Conservation (phyloP, 768 basidiomycete species). For the Sutorius australiensis region DNA sequence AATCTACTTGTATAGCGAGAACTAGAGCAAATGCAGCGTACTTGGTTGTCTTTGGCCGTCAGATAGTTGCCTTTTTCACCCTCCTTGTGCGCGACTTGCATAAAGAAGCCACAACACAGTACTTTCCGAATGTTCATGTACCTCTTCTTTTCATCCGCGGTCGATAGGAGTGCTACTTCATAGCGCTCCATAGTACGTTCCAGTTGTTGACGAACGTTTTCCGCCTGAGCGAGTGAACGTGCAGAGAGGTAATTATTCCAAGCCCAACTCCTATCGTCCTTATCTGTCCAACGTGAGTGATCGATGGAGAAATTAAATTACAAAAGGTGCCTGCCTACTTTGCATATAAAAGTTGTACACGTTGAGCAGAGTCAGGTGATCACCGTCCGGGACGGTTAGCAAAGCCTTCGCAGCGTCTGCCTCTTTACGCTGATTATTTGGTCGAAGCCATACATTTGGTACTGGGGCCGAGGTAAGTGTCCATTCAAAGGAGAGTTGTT, state of each 20-base stretch:
- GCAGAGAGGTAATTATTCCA: constrained; percentile 86
- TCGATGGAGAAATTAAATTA: not conserved
- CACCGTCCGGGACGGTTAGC: constrained; percentile 91
- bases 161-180: constrained; percentile 72
- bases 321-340: constrained; percentile 57
- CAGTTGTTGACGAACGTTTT: constrained; percentile 89
- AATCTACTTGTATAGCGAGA: not conserved
- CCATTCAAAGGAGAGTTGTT: not conserved
- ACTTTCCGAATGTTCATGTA: constrained; percentile 75
- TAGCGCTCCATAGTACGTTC: constrained; percentile 88
- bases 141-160: constrained; percentile 65
- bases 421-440: constrained; percentile 81
- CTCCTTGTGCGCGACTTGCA: constrained; percentile 96
- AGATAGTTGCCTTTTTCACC: constrained; percentile 84
- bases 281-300: constrained; percentile 43
- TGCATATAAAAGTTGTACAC: constrained; percentile 90
- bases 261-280: constrained; percentile 80
- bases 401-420: constrained; percentile 90
- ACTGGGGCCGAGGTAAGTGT: constrained; percentile 31
- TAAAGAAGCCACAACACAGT: constrained; percentile 92
- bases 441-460: constrained; percentile 93
- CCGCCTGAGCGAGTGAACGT: constrained; percentile 83
- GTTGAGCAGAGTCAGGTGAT: constrained; percentile 91
- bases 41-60: constrained; percentile 96
- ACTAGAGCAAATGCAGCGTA: constrained; percentile 25